These are phyloP conservation scores for Saccharomycopsis fibuligera DNA, from an alignment of 805 yeast genomes.

Conservation along the genomic window DNA sequence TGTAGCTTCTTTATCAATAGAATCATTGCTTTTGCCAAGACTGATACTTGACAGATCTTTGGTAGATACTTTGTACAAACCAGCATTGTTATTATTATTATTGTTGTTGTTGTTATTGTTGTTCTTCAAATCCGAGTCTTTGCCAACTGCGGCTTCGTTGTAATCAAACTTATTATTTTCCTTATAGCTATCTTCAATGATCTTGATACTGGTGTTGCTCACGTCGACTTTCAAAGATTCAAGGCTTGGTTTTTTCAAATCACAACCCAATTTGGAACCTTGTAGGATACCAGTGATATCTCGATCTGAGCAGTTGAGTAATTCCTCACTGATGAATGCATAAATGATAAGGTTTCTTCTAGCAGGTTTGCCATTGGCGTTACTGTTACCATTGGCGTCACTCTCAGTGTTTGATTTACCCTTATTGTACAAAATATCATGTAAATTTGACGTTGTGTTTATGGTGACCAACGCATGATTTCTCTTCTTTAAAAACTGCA, in stretches of 20 bases:
- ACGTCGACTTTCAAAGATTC: slow-evolving; percentile 9
- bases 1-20: background rate
- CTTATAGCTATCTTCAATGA: background rate
- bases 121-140: background rate
- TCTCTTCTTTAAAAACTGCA: slow-evolving; percentile 28
- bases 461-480: slow-evolving; percentile 45
- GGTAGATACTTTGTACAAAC: background rate
- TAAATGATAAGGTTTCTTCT: slow-evolving; percentile 34
- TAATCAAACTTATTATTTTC: no score
- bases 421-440: slow-evolving; percentile 73
- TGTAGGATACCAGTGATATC: slow-evolving; percentile 40
- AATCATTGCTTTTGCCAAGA: no score
- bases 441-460: slow-evolving; percentile 42
- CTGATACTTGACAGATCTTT: background rate
- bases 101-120: background rate
- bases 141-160: background rate
- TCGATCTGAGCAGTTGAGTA: slow-evolving; percentile 33
- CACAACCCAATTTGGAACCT: slow-evolving; percentile 47
- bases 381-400: slow-evolving; percentile 43
- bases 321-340: slow-evolving; percentile 60
- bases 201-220: background rate
- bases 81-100: background rate
- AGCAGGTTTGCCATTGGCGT: background rate
- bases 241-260: slow-evolving; percentile 29
- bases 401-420: slow-evolving; percentile 37